Base-by-base conservation (phyloP, 1,284 basidiomycete species). In the Naganishia liquefaciens region DNA sequence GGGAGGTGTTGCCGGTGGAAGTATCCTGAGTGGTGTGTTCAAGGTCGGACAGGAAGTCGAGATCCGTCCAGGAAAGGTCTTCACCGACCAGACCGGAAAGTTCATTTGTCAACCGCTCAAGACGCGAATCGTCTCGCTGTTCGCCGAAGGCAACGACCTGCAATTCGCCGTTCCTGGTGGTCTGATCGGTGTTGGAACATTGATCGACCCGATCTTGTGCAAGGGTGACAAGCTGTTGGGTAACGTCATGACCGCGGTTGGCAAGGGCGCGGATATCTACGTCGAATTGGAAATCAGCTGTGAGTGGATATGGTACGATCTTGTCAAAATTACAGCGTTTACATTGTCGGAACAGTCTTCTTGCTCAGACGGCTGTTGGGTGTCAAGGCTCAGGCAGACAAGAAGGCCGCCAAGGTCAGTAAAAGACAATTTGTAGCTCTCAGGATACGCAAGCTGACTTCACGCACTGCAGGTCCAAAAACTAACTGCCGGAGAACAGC, bases 1-100 rank as follows among this genome's bases (percentile, higher is more conserved):
- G 80, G 95, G 95, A 69, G 96, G 96, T 77, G 96, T 99, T 37
- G 96, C 95, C 19, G 95, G 95, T 80, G 95, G 95, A 43, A 94
- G 90, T 43, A 95, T 99, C 75, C 84, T 99, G 68, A 90, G 87
- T 15, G 96, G 95, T 74, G 90, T 97, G 39, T 86, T 99, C 69
- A 87, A 84, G 74, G 83, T 98, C 62, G 93, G 94, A 0, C 88
- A 91, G 82, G 91, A 97, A 79, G 92, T 99, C 68, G 96, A 99
- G 82, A 95, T 99, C 69, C 86, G 95, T 52, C 95, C 96, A 0
- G 96, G 96, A 54, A 91, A 98, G 74, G 93, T 98, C 63, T 96
- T 93, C 37, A 95, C 97, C 80, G 95, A 98, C 76, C 87, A 84
- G 68, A 88, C 89, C 70, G 95, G 95, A 30, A 86, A 88, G 70